Percentiles rank a stretch among this genome's conserved stretches.
Conservation (phyloP, 345 rosid species). For the Limnanthes douglasii region DNA sequence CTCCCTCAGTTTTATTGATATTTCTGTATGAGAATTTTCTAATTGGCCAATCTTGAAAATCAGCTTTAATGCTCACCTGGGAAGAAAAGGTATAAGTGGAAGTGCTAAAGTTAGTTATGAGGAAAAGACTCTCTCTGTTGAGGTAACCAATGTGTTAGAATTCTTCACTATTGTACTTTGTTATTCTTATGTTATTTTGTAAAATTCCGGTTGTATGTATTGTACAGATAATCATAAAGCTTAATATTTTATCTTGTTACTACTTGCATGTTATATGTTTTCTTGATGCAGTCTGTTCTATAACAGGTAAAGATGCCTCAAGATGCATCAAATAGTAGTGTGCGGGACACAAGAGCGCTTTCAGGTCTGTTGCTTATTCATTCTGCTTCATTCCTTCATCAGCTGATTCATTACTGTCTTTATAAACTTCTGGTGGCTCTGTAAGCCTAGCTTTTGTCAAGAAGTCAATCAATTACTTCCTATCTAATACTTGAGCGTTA, state of each 20-base stretch:
- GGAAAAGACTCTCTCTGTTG: slow-evolving; percentile 57
- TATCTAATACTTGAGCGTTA: no score
- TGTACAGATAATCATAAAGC: not conserved
- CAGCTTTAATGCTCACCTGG: slow-evolving; percentile 73
- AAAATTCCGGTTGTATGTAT: not conserved
- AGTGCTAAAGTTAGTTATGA: slow-evolving; percentile 55
- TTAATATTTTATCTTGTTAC: not conserved
- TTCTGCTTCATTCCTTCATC: no score
- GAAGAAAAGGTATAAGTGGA: slow-evolving; percentile 88
- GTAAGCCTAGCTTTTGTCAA: no score
- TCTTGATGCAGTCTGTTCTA: slow-evolving; percentile 4
- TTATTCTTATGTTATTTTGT: not conserved
- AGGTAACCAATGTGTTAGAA: slow-evolving; percentile 29
- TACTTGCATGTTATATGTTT: not conserved
- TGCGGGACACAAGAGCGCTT: slow-evolving; percentile 88
- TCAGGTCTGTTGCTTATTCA: slow-evolving; percentile 81
- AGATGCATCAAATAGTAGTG: slow-evolving; percentile 60
- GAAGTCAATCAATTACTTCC: no score
- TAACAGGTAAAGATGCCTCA: slow-evolving; percentile 95
- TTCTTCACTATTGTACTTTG: not conserved
- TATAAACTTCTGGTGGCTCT: no score
- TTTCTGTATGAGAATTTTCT: not conserved
- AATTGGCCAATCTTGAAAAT: slow-evolving; percentile 8
- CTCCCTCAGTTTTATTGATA: slow-evolving; percentile 1
- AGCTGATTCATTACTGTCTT: slow-evolving; percentile 1